phyloP scores from a whole-genome alignment of 2,329 filamentous ascomycete species.

The Arthrobotrys sinensis region DNA sequence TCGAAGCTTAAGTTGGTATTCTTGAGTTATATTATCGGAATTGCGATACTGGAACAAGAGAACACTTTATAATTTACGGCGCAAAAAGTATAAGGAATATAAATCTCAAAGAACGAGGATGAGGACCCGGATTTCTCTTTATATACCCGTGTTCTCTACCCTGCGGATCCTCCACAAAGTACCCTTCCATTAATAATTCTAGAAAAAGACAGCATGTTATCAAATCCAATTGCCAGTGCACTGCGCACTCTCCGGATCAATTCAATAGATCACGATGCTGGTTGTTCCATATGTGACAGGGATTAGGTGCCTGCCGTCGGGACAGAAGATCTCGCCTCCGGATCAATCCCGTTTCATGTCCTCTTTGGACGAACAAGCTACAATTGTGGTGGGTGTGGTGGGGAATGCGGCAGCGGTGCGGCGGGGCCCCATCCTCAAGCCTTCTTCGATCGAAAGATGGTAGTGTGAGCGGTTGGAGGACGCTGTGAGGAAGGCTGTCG shows the following conservation, averaged over 20 bases:
- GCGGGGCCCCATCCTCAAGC: background rate
- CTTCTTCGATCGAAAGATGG: background rate
- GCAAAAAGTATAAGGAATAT: background rate
- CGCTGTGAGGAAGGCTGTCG: background rate
- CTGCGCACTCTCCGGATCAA: conserved; percentile 39
- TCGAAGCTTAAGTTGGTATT: background rate
- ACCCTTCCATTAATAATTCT: conserved; percentile 45
- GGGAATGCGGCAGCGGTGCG: conserved; percentile 10
- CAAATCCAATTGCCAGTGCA: background rate
- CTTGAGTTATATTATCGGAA: background rate
- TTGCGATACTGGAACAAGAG: background rate
- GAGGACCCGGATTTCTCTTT: conserved; percentile 19
- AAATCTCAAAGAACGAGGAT: background rate
- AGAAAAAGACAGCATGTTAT: conserved; percentile 59
- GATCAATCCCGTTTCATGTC: conserved; percentile 54
- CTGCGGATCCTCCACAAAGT: background rate
- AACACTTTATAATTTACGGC: background rate
- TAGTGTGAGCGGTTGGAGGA: background rate
- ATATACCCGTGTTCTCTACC: conserved; percentile 33
- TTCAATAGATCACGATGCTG: conserved; percentile 34
- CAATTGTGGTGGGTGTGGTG: conserved; percentile 15
- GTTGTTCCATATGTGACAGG: conserved; percentile 56
- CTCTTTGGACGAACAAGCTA: conserved; percentile 3
- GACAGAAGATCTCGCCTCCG: conserved; percentile 60
- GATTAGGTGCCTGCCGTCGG: conserved; percentile 57